A percentile compares a stretch with the other conserved stretches of the same genome.
These are phyloP conservation scores for Melocanna baccifera DNA, from an alignment of 176 grass and related monocot genomes.

Conservation along the genomic window DNA sequence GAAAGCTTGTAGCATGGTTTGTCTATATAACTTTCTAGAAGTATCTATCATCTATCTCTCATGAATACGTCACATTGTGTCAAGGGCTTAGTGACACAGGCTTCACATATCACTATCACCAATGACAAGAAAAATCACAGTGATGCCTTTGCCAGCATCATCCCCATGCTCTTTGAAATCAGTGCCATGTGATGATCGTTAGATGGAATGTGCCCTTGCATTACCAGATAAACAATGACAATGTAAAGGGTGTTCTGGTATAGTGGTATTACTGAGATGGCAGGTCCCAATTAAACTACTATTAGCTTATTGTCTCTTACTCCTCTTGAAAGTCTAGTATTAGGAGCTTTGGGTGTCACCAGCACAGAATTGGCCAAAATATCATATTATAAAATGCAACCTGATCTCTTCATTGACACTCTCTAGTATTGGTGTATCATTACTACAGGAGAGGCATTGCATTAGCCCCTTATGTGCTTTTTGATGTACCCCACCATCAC, in stretches of 20 bases:
- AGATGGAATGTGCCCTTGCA: neutral
- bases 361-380: neutral
- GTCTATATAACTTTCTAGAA: neutral
- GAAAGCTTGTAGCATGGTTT: neutral
- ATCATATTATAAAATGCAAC: neutral
- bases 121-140: neutral
- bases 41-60: neutral
- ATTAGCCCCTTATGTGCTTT: neutral
- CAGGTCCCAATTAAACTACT: neutral
- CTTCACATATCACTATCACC: neutral
- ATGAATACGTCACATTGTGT: neutral
- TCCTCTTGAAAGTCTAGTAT: neutral
- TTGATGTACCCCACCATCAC: neutral
- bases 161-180: neutral
- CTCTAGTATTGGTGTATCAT: neutral
- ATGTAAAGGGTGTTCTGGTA: neutral
- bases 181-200: neutral
- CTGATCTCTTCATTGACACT: neutral
- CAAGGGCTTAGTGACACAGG: neutral
- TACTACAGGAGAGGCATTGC: neutral
- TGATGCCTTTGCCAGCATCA: neutral
- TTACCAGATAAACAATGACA: neutral
- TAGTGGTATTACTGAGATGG: neutral
- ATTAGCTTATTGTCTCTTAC: neutral
- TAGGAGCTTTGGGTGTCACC: neutral